Evolutionary conservation across 352 stramenopile species (phyloP).

Genomic region (Phytophthora colocasiae): DNA sequence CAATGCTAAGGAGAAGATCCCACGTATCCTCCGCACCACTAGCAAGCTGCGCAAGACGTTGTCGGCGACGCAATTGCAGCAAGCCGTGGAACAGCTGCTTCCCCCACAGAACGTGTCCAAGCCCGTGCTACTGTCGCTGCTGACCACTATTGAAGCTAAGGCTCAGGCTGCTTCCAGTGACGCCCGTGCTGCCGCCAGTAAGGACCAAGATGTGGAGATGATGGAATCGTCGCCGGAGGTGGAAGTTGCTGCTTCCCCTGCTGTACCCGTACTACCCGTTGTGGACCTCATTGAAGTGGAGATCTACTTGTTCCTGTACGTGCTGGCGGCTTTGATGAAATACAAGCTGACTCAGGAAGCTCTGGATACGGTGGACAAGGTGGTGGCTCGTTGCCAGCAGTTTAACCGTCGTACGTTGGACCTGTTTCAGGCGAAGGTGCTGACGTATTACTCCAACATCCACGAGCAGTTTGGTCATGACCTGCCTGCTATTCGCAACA

Average conservation of each 20-base stretch:
- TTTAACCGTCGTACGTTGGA: slow-evolving; percentile 87
- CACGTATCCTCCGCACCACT: slow-evolving; percentile 80
- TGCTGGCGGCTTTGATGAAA: slow-evolving; percentile 77
- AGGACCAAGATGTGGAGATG: slow-evolving; percentile 67
- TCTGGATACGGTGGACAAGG: slow-evolving; percentile 57
- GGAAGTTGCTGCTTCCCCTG: slow-evolving; percentile 23
- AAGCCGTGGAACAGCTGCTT: slow-evolving; percentile 67
- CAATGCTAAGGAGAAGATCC: slow-evolving; percentile 87
- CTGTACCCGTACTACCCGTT: slow-evolving; percentile 47
- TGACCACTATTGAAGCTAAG: slow-evolving; percentile 58
- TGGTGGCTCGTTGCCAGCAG: slow-evolving; percentile 69
- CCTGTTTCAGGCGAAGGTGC: slow-evolving; percentile 80
- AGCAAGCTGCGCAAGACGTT: slow-evolving; percentile 85
- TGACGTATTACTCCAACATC: slow-evolving; percentile 79
- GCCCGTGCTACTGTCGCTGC: slow-evolving; percentile 52
- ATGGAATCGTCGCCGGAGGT: slow-evolving; percentile 48
- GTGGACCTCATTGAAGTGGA: slow-evolving; percentile 88
- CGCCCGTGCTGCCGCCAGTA: slow-evolving; percentile 9
- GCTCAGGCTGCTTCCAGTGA: slow-evolving; percentile 25
- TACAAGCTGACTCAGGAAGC: slow-evolving; percentile 67
- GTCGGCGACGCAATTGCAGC: slow-evolving; percentile 62
- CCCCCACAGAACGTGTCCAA: slow-evolving; percentile 73
- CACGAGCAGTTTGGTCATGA: slow-evolving; percentile 74
- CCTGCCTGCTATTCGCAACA: slow-evolving; percentile 65
- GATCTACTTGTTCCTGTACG: slow-evolving; percentile 85